phyloP scores from a whole-genome alignment of 1,284 basidiomycete genomes.

The Ustilago trichophora region DNA sequence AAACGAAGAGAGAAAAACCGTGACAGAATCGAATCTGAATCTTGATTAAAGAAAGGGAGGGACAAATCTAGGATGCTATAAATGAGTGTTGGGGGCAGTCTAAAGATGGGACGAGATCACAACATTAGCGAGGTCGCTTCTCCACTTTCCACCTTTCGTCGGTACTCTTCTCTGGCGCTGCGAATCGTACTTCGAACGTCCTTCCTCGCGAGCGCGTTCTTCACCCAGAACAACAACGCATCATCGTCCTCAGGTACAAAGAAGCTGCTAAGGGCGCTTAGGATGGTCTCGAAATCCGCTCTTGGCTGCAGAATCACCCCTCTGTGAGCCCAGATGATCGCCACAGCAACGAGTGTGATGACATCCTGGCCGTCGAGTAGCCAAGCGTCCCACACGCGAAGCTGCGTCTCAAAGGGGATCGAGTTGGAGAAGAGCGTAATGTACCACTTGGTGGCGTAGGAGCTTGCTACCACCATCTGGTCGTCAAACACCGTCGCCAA shows the following conservation, averaged over 20 bases:
- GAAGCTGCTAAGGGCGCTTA: constrained; percentile 51
- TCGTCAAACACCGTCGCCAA: constrained; percentile 79
- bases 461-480: constrained; percentile 87
- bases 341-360: constrained; percentile 83
- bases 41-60: too few species aligned
- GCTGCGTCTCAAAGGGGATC: constrained; percentile 93
- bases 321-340: constrained; percentile 85
- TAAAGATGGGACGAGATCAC: constrained; percentile 1
- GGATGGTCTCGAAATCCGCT: constrained; percentile 49
- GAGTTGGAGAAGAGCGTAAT: constrained; percentile 91
- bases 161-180: constrained; percentile 30
- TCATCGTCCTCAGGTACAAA: constrained; percentile 61
- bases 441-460: constrained; percentile 99
- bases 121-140: constrained; percentile 20
- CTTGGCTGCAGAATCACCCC: constrained; percentile 13
- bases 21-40: too few species aligned
- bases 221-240: constrained; percentile 57
- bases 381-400: constrained; percentile 93
- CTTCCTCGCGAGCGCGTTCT: constrained; percentile 24
- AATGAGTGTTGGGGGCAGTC: too few species aligned
- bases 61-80: too few species aligned
- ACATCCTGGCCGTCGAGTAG: constrained; percentile 89
- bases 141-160: constrained; percentile 9
- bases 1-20: too few species aligned
- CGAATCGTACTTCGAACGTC: constrained; percentile 20